A percentile compares a stretch with the other conserved stretches of the same genome.
Evolutionary conservation across 2,329 filamentous ascomycete genomes (phyloP).

Genomic region (Ophiosphaerella korrae): DNA sequence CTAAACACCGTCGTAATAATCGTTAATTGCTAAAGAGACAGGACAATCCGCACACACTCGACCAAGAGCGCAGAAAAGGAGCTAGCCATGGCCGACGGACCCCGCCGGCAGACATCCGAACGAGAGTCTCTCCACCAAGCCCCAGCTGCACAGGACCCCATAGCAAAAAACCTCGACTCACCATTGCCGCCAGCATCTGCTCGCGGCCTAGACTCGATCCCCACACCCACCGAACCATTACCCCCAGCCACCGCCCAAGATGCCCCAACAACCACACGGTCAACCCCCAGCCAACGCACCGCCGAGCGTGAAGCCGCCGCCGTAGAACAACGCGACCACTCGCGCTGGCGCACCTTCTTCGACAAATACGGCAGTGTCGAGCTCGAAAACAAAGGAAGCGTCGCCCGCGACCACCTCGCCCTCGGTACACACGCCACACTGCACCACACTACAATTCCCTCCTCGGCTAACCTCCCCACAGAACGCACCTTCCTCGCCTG

Average conservation of each 20-base stretch:
- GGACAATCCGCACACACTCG: too few species aligned
- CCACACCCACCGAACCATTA: constrained; percentile 1
- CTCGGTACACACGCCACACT: constrained; percentile 60
- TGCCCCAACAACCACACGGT: not conserved
- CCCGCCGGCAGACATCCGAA: constrained; percentile 18
- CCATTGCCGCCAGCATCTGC: constrained; percentile 21
- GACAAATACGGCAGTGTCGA: constrained; percentile 72
- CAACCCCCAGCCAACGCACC: not conserved
- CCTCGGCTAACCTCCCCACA: constrained; percentile 37
- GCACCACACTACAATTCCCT: not conserved
- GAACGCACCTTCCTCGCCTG: constrained; percentile 86
- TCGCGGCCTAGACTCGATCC: not conserved
- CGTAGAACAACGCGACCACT: constrained; percentile 26
- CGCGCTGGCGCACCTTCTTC: constrained; percentile 61
- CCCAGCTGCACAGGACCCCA: constrained; percentile 8
- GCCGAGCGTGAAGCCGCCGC: constrained; percentile 27
- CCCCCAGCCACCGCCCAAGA: not conserved
- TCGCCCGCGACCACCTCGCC: constrained; percentile 80
- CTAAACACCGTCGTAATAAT: too few species aligned
- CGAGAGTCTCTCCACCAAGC: constrained; percentile 11
- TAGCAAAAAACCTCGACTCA: constrained; percentile 25
- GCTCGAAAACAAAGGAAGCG: constrained; percentile 83
- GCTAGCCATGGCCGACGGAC: constrained; percentile 5
- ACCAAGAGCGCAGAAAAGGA: not conserved
- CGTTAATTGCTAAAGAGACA: too few species aligned